These are phyloP conservation scores for Lyophyllum shimeji DNA, from an alignment of 768 basidiomycete genomes.

Conservation along the genomic window DNA sequence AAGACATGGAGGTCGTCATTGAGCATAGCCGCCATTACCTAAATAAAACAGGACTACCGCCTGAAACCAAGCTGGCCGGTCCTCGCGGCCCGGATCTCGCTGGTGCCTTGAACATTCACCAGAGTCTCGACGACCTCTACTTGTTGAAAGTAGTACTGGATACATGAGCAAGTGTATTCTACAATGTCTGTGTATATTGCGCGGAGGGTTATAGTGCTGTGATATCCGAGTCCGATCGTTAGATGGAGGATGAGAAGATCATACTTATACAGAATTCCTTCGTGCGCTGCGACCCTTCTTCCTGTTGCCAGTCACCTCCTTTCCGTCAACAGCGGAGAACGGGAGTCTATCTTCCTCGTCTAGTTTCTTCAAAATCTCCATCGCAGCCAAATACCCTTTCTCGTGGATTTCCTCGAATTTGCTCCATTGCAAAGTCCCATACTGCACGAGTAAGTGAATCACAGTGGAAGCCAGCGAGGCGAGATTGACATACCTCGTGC, in stretches of 20 bases:
- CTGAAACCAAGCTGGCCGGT: not conserved
- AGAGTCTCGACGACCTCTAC: too few species aligned
- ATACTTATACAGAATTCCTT: constrained; percentile 64
- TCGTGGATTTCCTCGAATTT: constrained; percentile 88
- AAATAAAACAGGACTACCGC: not conserved
- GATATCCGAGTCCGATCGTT: not conserved
- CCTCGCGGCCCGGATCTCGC: not conserved
- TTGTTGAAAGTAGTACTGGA: constrained; percentile 3
- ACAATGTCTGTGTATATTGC: not conserved
- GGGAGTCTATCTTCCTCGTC: constrained; percentile 86
- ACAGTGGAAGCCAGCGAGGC: not conserved
- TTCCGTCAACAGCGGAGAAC: constrained; percentile 63
- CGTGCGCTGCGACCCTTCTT: constrained; percentile 77
- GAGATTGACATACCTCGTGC: constrained; percentile 59
- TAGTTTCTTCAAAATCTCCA: constrained; percentile 72
- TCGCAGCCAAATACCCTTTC: constrained; percentile 75
- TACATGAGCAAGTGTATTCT: constrained; percentile 6
- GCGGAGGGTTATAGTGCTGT: not conserved
- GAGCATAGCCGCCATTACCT: too few species aligned
- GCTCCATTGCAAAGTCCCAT: constrained; percentile 86
- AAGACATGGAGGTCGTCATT: constrained; percentile 13
- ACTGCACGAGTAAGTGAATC: constrained; percentile 41
- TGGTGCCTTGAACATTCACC: too few species aligned
- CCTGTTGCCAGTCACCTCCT: constrained; percentile 43
- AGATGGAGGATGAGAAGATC: not conserved